Base-by-base conservation (phyloP, 345 rosid genomes). In the Citrus maxima region DNA sequence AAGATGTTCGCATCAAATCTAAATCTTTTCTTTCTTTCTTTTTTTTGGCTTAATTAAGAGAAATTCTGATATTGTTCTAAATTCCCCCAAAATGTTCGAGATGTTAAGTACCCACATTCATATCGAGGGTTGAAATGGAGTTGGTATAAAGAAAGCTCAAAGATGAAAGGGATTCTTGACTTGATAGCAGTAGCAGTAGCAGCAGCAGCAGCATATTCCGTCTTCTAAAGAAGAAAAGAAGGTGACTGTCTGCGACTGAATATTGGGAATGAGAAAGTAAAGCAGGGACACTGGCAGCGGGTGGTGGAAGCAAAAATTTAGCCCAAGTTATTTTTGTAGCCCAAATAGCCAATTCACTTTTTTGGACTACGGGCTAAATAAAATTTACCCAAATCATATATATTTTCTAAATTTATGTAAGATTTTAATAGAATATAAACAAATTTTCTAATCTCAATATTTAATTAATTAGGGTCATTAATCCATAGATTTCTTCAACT, bases 1-100 rank as follows among this genome's bases (percentile, higher is more conserved):
- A 75, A 62, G 90, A 83, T 56, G 87, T 70, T 81, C 83, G 91
- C 94, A 91, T 89, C 72, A 76, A 76, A 65, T 32, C 72, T 3
- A 37, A 76, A 34, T 19, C 54, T 10, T 28, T 27, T 46, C 4
- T 46, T 12, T 12, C 13, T 34, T 37, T 16, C 0, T 34, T 22
- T 32, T 37, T 37, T 35, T 6, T 1, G 7, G 38, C 10, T 65
- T 34, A 21, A 32, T 65, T 65, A 65, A 65, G 13, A 32, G 12
- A 32, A 37, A 65, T 19, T 18, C 1, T 3, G 42, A 7, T 18
- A 34, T 65, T 34, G 3, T 7, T 59, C 9, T n/a, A 54, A 18
- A 54, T 54, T 59, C 62, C 12, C 62, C 27, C 62, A 22, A n/a
- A 59, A 59, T 59, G 9, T 22, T 59, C 10, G 10, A 59, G 62